Conservation (phyloP, 2,329 filamentous ascomycete genomes). For the Cladosporium sphaerospermum region DNA sequence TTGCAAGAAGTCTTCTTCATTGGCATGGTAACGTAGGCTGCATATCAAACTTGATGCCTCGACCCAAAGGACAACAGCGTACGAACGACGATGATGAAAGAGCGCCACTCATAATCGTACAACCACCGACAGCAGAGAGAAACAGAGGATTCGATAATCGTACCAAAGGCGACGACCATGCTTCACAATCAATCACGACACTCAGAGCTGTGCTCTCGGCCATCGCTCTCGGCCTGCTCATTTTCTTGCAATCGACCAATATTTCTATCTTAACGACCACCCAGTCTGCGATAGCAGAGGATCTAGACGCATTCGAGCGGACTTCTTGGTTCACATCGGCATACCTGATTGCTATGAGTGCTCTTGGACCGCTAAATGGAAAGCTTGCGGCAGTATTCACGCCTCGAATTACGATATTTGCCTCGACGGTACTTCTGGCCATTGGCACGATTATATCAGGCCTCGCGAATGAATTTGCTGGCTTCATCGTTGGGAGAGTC, state of each 20-base stretch:
- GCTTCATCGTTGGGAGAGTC: slow-evolving; percentile 64
- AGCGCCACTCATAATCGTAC: slow-evolving; percentile 5
- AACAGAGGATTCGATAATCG: background rate
- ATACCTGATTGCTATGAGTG: slow-evolving; percentile 60
- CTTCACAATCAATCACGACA: slow-evolving; percentile 7
- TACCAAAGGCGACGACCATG: background rate
- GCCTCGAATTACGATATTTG: slow-evolving; percentile 58
- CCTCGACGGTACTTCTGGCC: slow-evolving; percentile 53
- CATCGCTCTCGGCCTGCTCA: slow-evolving; percentile 24
- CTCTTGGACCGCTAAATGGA: slow-evolving; percentile 62
- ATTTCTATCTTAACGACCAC: slow-evolving; percentile 77
- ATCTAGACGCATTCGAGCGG: slow-evolving; percentile 65
- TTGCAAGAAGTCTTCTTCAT: background rate
- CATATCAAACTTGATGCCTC: background rate
- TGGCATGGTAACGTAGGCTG: background rate
- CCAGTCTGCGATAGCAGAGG: slow-evolving; percentile 68
- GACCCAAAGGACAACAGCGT: background rate
- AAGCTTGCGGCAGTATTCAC: slow-evolving; percentile 70
- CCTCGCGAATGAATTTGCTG: slow-evolving; percentile 50
- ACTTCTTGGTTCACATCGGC: slow-evolving; percentile 76
- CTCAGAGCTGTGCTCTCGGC: slow-evolving; percentile 2
- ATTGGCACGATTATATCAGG: slow-evolving; percentile 61
- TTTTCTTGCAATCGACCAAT: slow-evolving; percentile 51
- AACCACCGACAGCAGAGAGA: background rate
- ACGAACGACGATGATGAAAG: slow-evolving; percentile 1